A percentile compares a stretch with the other conserved stretches of the same genome.
Evolutionary conservation across 371 early-diverging fungal genomes (phyloP).

Genomic region (Mortierella sp.): DNA sequence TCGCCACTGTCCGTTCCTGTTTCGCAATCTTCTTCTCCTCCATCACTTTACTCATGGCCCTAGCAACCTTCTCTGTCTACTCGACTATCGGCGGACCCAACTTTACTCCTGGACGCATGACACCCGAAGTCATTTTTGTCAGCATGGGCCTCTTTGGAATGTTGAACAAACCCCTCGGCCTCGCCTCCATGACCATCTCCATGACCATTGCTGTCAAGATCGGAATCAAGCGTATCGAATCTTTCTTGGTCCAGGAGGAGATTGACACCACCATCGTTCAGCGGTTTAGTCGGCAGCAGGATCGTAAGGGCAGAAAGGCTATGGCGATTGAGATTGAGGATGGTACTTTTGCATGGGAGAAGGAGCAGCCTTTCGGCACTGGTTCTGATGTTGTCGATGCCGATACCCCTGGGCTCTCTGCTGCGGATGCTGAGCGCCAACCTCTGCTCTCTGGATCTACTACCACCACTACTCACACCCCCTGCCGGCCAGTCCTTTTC

Average conservation of each 20-base stretch:
- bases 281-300: slow-evolving; percentile 1
- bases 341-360: slow-evolving; percentile 20
- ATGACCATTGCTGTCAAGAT: slow-evolving; percentile 84
- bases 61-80: slow-evolving; percentile 88
- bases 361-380: neutral
- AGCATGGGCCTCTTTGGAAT: slow-evolving; percentile 94
- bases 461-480: neutral
- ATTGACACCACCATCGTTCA: slow-evolving; percentile 63
- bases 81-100: slow-evolving; percentile 63
- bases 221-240: slow-evolving; percentile 79
- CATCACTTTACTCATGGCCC: slow-evolving; percentile 81
- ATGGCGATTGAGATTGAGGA: slow-evolving; percentile 13
- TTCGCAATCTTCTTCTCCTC: slow-evolving; percentile 56
- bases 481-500: slow-evolving; percentile 11
- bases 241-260: slow-evolving; percentile 82
- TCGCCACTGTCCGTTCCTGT: slow-evolving; percentile 59
- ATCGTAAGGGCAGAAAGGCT: neutral
- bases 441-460: slow-evolving; percentile 6
- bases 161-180: slow-evolving; percentile 87
- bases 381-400: neutral
- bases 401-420: neutral
- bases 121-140: slow-evolving; percentile 87
- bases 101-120: slow-evolving; percentile 67
- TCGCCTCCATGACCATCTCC: slow-evolving; percentile 74
- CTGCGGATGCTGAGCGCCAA: neutral